Conservation (phyloP, 2,329 filamentous ascomycete genomes). For the Aureobasidium sp. region DNA sequence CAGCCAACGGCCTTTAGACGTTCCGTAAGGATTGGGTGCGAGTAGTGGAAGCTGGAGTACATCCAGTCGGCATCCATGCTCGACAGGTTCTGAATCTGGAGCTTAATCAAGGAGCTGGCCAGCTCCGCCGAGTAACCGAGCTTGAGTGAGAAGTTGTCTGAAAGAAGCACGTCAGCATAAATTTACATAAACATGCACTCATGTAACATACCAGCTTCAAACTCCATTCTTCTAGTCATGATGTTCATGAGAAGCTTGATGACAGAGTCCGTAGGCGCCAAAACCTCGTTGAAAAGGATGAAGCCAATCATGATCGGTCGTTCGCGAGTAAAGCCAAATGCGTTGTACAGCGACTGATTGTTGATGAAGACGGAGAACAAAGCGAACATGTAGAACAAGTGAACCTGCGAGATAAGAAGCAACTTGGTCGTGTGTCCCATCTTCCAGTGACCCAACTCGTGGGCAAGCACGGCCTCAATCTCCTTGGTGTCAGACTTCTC, state of each 20-base stretch:
- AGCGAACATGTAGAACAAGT: slow-evolving; percentile 94
- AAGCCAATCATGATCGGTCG: slow-evolving; percentile 95
- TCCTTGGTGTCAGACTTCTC: slow-evolving; percentile 90
- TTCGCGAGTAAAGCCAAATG: slow-evolving; percentile 79
- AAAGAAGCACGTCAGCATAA: slow-evolving; percentile 8
- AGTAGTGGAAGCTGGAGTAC: slow-evolving; percentile 98
- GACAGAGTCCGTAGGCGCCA: slow-evolving; percentile 87
- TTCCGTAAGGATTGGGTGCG: slow-evolving; percentile 92
- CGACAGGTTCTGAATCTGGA: slow-evolving; percentile 96
- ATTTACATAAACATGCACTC: not conserved
- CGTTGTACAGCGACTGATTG: slow-evolving; percentile 81
- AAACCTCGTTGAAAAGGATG: slow-evolving; percentile 93
- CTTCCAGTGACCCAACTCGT: slow-evolving; percentile 96
- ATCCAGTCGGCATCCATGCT: slow-evolving; percentile 99
- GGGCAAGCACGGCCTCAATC: slow-evolving; percentile 87
- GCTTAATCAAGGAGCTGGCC: slow-evolving; percentile 82
- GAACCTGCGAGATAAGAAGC: slow-evolving; percentile 70
- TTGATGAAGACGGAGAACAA: slow-evolving; percentile 97
- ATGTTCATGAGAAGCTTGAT: slow-evolving; percentile 96
- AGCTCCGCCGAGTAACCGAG: slow-evolving; percentile 81
- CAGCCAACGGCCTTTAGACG: slow-evolving; percentile 84
- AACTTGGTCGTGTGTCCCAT: slow-evolving; percentile 89
- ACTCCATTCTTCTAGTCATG: slow-evolving; percentile 88
- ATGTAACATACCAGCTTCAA: slow-evolving; percentile 62
- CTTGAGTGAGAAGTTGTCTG: slow-evolving; percentile 72